Percentiles rank a stretch among this genome's conserved stretches.
These are phyloP conservation scores for Aschersonia sp. DNA, from an alignment of 2,329 filamentous ascomycete genomes.

Conservation along the genomic window DNA sequence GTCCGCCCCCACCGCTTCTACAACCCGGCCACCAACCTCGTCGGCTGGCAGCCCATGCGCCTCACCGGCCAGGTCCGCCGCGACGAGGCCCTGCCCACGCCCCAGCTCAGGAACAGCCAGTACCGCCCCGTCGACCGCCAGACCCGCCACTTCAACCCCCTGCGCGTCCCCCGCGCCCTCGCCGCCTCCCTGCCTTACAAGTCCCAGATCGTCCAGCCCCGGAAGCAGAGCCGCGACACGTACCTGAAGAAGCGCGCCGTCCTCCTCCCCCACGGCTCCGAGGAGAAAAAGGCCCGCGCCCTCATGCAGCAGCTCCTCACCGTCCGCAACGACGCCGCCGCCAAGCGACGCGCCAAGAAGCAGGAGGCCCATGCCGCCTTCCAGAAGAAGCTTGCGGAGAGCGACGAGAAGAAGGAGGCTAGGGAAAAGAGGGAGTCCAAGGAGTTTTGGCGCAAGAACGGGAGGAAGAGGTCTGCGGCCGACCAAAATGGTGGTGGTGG, in stretches of 20 bases:
- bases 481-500: conserved; percentile 16
- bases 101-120: conserved; percentile 67
- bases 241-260: conserved; percentile 95
- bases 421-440: conserved; percentile 84
- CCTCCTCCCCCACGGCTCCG: conserved; percentile 59
- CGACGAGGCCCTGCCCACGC: conserved; percentile 59
- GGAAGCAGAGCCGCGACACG: conserved; percentile 64
- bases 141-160: conserved; percentile 62
- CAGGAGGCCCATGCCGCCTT: conserved; percentile 73
- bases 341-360: conserved; percentile 72
- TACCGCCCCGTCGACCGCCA: conserved; percentile 59
- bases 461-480: conserved; percentile 41
- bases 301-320: conserved; percentile 89
- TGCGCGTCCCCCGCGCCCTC: conserved; percentile 63
- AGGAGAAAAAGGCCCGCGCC: conserved; percentile 79
- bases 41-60: conserved; percentile 89
- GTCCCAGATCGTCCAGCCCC: conserved; percentile 73
- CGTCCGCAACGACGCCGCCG: conserved; percentile 77
- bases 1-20: conserved; percentile 93
- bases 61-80: conserved; percentile 83
- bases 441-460: conserved; percentile 86
- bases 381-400: conserved; percentile 67
- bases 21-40: conserved; percentile 85
- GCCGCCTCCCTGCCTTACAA: conserved; percentile 83
- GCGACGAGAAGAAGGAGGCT: conserved; percentile 70